Evolutionary conservation across 768 basidiomycete species (phyloP).

Genomic region (Lactarius hengduanensis): DNA sequence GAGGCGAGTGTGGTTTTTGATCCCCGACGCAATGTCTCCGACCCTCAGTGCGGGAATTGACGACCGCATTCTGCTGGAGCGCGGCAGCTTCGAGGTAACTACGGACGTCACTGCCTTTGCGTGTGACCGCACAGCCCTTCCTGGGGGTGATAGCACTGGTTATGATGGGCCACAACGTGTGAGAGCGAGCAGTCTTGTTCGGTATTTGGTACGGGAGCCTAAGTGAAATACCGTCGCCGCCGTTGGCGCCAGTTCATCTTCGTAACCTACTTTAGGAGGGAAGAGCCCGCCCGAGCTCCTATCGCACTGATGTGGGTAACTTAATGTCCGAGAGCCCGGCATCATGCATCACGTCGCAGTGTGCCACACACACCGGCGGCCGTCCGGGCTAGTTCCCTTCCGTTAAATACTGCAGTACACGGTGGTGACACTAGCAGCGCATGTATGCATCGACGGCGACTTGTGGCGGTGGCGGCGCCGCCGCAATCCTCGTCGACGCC

Average conservation of each 20-base stretch:
- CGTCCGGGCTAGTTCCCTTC: not conserved
- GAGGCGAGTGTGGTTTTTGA: too few relatives aligned
- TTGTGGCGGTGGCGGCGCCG: not conserved
- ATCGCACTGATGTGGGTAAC: not conserved
- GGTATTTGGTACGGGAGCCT: not conserved
- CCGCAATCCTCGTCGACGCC: too few relatives aligned
- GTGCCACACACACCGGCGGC: not conserved
- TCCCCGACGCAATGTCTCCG: too few relatives aligned
- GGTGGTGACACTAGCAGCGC: not conserved
- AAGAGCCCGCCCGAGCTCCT: not conserved
- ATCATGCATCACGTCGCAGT: not conserved
- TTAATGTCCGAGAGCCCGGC: not conserved
- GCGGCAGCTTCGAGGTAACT: too few relatives aligned
- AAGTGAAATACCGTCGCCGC: not conserved
- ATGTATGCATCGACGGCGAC: not conserved
- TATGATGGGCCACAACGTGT: not conserved
- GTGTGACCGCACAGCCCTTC: not conserved
- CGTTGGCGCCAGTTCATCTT: not conserved
- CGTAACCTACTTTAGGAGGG: not conserved
- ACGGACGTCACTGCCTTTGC: not conserved
- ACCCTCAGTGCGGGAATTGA: too few relatives aligned
- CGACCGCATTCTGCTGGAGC: too few relatives aligned
- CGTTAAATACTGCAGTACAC: not conserved
- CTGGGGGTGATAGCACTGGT: not conserved
- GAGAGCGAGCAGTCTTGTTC: not conserved